Evolutionary conservation across 1,284 basidiomycete species (phyloP).

Genomic region (Inonotus hispidus): DNA sequence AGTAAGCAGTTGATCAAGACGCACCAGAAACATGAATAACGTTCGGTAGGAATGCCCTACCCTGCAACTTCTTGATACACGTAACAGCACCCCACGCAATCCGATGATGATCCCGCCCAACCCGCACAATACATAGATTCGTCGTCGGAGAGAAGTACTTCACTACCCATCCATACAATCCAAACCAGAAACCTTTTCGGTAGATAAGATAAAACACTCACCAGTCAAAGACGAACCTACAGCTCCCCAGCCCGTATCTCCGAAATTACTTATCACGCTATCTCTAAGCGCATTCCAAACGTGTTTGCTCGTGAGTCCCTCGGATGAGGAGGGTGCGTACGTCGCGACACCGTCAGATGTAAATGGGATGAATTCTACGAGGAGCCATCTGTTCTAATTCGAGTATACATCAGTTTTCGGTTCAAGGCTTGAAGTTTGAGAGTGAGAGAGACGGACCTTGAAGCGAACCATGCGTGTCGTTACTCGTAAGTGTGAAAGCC

Average conservation of each 20-base stretch:
- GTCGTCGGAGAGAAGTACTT: slow-evolving; percentile 80
- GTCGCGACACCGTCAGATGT: slow-evolving; percentile 20
- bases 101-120: slow-evolving; percentile 67
- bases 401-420: slow-evolving; percentile 5
- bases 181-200: neutral
- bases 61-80: slow-evolving; percentile 54
- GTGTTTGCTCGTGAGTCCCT: slow-evolving; percentile 46
- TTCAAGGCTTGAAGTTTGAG: neutral
- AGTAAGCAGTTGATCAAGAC: slow-evolving; percentile 23
- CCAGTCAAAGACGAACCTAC: slow-evolving; percentile 63
- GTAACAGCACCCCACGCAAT: slow-evolving; percentile 72
- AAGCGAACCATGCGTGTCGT: slow-evolving; percentile 69
- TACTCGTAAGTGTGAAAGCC: no score
- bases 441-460: slow-evolving; percentile 37
- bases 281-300: slow-evolving; percentile 64
- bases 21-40: slow-evolving; percentile 72
- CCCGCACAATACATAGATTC: slow-evolving; percentile 71
- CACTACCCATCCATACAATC: no score
- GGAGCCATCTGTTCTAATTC: slow-evolving; percentile 68
- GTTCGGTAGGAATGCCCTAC: slow-evolving; percentile 53
- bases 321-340: slow-evolving; percentile 12
- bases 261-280: slow-evolving; percentile 67
- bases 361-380: slow-evolving; percentile 64
- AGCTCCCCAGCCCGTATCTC: slow-evolving; percentile 75
- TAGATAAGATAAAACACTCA: slow-evolving; percentile 27